These are phyloP conservation scores for Myriosclerotinia curreyana DNA, from an alignment of 2,329 filamentous ascomycete genomes.

Conservation along the genomic window DNA sequence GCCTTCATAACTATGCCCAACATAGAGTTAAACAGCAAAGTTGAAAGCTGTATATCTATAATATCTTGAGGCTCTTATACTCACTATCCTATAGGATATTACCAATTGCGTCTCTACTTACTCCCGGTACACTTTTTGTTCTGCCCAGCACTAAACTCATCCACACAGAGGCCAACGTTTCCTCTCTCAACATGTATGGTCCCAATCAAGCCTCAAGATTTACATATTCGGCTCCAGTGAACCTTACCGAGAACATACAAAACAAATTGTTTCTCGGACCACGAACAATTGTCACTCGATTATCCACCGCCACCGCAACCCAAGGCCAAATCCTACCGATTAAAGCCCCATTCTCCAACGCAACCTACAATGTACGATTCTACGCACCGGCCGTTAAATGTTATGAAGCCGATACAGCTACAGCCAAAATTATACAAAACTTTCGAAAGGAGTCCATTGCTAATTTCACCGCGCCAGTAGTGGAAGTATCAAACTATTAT, in stretches of 20 bases:
- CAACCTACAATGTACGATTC: conserved; percentile 26
- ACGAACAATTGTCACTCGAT: conserved; percentile 25
- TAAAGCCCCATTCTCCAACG: conserved; percentile 23
- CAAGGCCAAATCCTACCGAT: conserved; percentile 26
- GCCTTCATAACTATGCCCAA: neutral
- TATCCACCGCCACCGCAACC: conserved; percentile 25
- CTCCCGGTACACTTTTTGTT: conserved; percentile 28
- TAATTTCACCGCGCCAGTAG: conserved; percentile 4
- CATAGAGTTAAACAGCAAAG: neutral
- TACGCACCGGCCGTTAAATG: conserved; percentile 28
- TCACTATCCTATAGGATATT: conserved; percentile 2
- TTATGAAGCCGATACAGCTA: conserved; percentile 21
- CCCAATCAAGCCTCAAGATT: conserved; percentile 15
- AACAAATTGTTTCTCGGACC: conserved; percentile 25
- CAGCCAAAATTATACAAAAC: conserved; percentile 19
- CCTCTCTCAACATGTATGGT: conserved; percentile 20
- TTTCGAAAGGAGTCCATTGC: conserved; percentile 8
- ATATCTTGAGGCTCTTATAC: neutral
- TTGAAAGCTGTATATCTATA: neutral
- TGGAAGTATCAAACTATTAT: conserved; percentile 23
- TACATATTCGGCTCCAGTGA: conserved; percentile 20
- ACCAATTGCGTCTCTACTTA: conserved; percentile 22
- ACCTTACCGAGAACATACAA: neutral
- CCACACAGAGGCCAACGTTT: conserved; percentile 2
- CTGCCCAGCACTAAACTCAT: conserved; percentile 15